Evolutionary conservation across 2,329 filamentous ascomycete genomes (phyloP), one percentile per base, ranked within the genome.

Genomic region (Taxawa tesnikishii): DNA sequence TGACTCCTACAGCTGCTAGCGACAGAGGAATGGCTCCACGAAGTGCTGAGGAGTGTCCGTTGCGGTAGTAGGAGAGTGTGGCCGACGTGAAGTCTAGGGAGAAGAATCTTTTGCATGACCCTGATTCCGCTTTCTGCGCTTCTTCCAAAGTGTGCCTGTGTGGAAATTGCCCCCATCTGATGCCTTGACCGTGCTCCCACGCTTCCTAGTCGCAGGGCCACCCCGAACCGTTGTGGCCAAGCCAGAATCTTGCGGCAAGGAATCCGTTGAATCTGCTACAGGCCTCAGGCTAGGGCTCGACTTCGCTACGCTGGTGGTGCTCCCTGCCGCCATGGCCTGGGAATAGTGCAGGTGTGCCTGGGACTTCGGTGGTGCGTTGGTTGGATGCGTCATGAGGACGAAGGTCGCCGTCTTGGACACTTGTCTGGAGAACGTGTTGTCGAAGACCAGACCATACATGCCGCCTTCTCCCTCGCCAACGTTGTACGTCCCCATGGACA

Each of bases 341-440:
- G 48, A 71, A 38, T 64, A 65, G 41, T 68, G 78, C 38, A 84
- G 65, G 48, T 83, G 73, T 42, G 79, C 75, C 3, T 76, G 75
- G 11, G 76, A 76, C 49, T 83, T 82, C 1, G 83, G 83, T 19
- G 83, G 74, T 5, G 75, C 71, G 44, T 78, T 80, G 21, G 84
- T 87, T 7, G 88, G 87, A 49, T 96, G 94, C 24, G 85, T 96
- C 54, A 96, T 71, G 32, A 98, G 73, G 21, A 94, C 87, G 49
- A 98, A 83, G 6, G 88, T 96, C 13, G 85, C 85, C 17, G 81
- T 94, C 62, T 98, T 98, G 32, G 87, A 90, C 26, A 82, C 79
- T 55, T 79, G 83, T 61, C 94, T 96, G 38, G 87, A 94, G 54
- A 98, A 98, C 16, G 90, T 98, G 52, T 98, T 98, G 70, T 98